Conservation (phyloP, 768 basidiomycete species). For the Plicaturopsis crispa region DNA sequence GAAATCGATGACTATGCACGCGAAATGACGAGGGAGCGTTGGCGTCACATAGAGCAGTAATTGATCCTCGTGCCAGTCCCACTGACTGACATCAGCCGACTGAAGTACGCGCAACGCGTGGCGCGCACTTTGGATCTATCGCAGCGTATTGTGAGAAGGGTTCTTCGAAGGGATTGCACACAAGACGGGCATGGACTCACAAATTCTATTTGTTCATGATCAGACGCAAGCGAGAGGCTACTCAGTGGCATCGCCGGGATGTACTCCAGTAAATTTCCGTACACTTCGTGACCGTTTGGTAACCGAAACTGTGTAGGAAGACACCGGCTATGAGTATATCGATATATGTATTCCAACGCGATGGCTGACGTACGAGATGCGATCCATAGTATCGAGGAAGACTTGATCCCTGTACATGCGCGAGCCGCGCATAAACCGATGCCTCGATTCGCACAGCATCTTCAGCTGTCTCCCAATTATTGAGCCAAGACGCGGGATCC, state of each 20-base stretch:
- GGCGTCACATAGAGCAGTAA: no score
- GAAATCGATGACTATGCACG: no score
- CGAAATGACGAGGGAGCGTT: no score
- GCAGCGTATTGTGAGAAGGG: no score
- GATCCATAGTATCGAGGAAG: slow-evolving; percentile 9
- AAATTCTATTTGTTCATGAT: no score
- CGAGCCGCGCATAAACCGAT: slow-evolving; percentile 7
- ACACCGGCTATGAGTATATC: slow-evolving; percentile 2
- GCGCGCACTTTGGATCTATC: slow-evolving; percentile 16
- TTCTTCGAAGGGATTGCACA: no score
- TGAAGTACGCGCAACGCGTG: slow-evolving; percentile 17
- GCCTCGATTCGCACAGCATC: slow-evolving; percentile 7
- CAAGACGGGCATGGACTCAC: no score
- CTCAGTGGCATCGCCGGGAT: slow-evolving; percentile 3
- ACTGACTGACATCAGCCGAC: slow-evolving; percentile 14
- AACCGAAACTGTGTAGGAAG: slow-evolving; percentile 9
- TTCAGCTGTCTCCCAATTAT: slow-evolving; percentile 5
- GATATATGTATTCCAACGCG: slow-evolving; percentile 1
- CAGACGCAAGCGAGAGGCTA: no score
- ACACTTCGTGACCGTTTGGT: slow-evolving; percentile 8
- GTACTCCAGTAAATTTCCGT: slow-evolving; percentile 8
- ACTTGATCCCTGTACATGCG: slow-evolving; percentile 7
- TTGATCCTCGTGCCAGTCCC: slow-evolving; percentile 17
- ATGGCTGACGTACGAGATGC: slow-evolving; percentile 5
- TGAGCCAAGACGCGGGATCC: no score